Base-by-base conservation (phyloP, 2,329 filamentous ascomycete species). In the Didymella segeticola region DNA sequence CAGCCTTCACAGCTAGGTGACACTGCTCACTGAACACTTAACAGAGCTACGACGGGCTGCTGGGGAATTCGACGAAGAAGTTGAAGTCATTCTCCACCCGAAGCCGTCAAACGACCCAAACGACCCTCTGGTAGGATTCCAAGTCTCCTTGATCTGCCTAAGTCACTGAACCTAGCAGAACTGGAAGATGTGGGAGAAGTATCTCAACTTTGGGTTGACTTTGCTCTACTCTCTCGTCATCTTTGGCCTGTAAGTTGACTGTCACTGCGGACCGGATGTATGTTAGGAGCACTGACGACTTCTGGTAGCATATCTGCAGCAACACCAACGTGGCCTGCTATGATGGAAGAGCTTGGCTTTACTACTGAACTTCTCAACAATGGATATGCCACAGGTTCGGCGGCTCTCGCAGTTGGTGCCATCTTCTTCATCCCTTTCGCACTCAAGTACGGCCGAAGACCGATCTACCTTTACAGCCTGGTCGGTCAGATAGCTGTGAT, bases 341-440 rank as follows among this genome's bases (percentile, higher is more conserved):
- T 54, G 50, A 58, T 50, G 41, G 17, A 48, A 34, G 55, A 58
- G 33, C 42, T 58, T 4, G 50, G 46, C 8, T 58, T 58, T 30
- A 58, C 42, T 11, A 47, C 43, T 19, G 37, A 65, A 1, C 58
- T 73, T 0, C 57, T 82, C 27, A 83, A 81, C 43, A 72, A 80
- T 46, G 76, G 74, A 3, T 78, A 76, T 47, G 82, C 80, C 0
- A 73, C 76, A 2, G 75, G 74, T 4, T 79, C 70, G 45, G 80
- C 72, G 1, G 70, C 70, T 1, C 63, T 82, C 0, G 75, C 73
- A 12, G 43, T 81, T 5, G 78, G 79, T 1, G 71, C 70, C 19
- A 47, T 80, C 3, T 26, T 81, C 8, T 65, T 82, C 30, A 74
- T 80, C 1, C 79, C 79, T 0, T 77, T 82, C 27, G 76, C 77